Percentiles rank a stretch among this genome's conserved stretches.
Evolutionary conservation across 2,329 filamentous ascomycete species (phyloP).

Genomic region (Xylariaceae sp.): DNA sequence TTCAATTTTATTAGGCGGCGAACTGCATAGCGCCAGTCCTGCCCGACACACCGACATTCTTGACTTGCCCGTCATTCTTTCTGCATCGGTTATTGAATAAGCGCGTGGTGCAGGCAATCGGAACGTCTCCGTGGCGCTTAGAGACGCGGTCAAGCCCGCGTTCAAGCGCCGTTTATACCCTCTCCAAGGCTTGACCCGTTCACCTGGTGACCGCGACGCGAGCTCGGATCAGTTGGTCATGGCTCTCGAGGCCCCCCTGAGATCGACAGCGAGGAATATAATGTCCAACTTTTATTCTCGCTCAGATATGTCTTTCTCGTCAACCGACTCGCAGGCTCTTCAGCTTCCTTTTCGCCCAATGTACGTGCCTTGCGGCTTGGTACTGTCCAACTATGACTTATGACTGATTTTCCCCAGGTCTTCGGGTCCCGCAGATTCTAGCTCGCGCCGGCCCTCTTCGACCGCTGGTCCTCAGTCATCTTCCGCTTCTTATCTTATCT

Average conservation of each 20-base stretch:
- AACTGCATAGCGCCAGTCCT: slow-evolving; percentile 12
- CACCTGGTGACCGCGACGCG: slow-evolving; percentile 16
- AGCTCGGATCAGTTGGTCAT: slow-evolving; percentile 34
- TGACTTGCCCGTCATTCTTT: slow-evolving; percentile 14
- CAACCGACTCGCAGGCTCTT: slow-evolving; percentile 46
- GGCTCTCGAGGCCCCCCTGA: slow-evolving; percentile 58
- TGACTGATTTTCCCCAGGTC: slow-evolving; percentile 27
- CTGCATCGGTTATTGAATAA: slow-evolving; percentile 19
- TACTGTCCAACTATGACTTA: background rate
- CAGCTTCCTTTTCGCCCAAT: slow-evolving; percentile 46
- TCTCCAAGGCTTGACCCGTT: slow-evolving; percentile 9
- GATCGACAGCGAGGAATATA: slow-evolving; percentile 55
- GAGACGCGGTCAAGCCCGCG: slow-evolving; percentile 21
- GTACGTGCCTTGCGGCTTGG: slow-evolving; percentile 36
- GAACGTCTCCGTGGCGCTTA: slow-evolving; percentile 14
- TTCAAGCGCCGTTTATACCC: slow-evolving; percentile 16
- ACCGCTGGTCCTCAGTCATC: slow-evolving; percentile 43
- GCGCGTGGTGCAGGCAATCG: slow-evolving; percentile 16
- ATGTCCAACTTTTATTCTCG: slow-evolving; percentile 49
- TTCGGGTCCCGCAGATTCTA: slow-evolving; percentile 40
- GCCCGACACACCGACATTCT: slow-evolving; percentile 10
- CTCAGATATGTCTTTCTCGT: slow-evolving; percentile 51
- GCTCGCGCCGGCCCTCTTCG: slow-evolving; percentile 48
- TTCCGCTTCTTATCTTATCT: slow-evolving; percentile 49
- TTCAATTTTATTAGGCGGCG: slow-evolving; percentile 10